Evolutionary conservation across 2,329 filamentous ascomycete genomes (phyloP).

Genomic region (Cladosporium sp.): DNA sequence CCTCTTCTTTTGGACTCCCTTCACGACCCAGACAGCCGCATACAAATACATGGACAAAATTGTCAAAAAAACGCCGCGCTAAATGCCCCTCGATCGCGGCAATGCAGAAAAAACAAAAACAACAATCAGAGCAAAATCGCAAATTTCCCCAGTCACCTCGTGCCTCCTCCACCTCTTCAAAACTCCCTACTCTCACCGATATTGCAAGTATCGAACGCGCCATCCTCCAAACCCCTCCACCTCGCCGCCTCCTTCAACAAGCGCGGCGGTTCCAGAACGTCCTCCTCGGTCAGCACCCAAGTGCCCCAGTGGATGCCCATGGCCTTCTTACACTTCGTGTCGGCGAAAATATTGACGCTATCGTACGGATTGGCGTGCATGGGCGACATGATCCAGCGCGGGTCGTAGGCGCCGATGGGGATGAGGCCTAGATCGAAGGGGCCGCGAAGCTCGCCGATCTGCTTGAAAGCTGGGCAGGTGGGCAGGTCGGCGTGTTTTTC

Average conservation of each 20-base stretch:
- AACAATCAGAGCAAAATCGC: too few relatives aligned
- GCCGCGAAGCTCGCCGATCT: constrained; percentile 75
- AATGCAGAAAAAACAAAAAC: too few relatives aligned
- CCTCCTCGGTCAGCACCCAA: constrained; percentile 82
- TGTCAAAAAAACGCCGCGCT: constrained; percentile 8
- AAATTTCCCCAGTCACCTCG: too few relatives aligned
- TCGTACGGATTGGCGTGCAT: constrained; percentile 88
- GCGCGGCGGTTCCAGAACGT: constrained; percentile 75
- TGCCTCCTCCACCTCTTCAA: constrained; percentile 8
- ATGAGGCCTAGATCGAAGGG: constrained; percentile 90
- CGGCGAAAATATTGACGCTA: constrained; percentile 81
- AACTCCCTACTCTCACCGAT: constrained; percentile 82
- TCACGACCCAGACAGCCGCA: too few relatives aligned
- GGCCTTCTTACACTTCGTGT: constrained; percentile 72
- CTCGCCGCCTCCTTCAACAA: constrained; percentile 68
- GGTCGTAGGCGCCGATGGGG: constrained; percentile 86
- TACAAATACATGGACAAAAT: constrained; percentile 11
- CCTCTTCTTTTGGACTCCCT: too few relatives aligned
- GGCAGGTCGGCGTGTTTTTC: constrained; percentile 61
- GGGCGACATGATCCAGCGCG: constrained; percentile 67
- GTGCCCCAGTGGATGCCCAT: constrained; percentile 89
- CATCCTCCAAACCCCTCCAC: constrained; percentile 64
- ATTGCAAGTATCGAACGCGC: constrained; percentile 76
- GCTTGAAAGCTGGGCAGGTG: constrained; percentile 74
- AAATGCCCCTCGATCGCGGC: constrained; percentile 9